These are phyloP conservation scores for Solanum clarkiae DNA, from an alignment of 257 asterid genomes.

Conservation along the genomic window DNA sequence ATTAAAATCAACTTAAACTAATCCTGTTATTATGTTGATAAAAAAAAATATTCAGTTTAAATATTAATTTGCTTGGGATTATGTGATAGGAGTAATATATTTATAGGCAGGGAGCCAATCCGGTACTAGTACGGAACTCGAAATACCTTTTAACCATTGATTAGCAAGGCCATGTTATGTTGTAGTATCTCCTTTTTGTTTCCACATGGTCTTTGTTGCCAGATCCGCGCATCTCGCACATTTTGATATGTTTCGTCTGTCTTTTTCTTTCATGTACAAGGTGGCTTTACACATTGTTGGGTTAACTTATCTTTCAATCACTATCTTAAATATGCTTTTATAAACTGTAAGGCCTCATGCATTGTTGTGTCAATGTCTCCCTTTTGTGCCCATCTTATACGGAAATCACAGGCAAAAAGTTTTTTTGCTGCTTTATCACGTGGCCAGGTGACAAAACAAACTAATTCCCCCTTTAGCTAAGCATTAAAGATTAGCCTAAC, in stretches of 20 bases:
- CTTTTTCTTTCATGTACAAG: slow-evolving; percentile 6
- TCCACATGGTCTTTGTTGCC: slow-evolving; percentile 38
- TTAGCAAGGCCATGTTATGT: neutral
- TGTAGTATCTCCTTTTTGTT: slow-evolving; percentile 1
- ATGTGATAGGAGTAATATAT: neutral
- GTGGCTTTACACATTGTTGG: neutral
- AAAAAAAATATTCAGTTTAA: neutral
- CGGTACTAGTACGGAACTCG: neutral
- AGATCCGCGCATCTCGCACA: slow-evolving; percentile 32
- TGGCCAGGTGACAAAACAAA: neutral
- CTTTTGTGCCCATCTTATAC: neutral
- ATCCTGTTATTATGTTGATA: neutral
- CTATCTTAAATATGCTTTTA: neutral
- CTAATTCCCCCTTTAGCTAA: neutral
- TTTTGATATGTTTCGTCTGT: slow-evolving; percentile 6
- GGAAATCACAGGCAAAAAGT: neutral
- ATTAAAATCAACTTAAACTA: neutral
- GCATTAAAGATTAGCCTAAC: too few relatives aligned
- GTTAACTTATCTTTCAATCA: neutral
- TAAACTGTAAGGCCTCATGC: neutral
- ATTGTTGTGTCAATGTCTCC: neutral
- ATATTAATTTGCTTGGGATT: neutral
- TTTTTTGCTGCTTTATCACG: neutral
- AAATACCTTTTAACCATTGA: neutral
- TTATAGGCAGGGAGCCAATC: neutral